These are phyloP conservation scores for Apiospora hydei DNA, from an alignment of 2,329 filamentous ascomycete species.

Conservation along the genomic window DNA sequence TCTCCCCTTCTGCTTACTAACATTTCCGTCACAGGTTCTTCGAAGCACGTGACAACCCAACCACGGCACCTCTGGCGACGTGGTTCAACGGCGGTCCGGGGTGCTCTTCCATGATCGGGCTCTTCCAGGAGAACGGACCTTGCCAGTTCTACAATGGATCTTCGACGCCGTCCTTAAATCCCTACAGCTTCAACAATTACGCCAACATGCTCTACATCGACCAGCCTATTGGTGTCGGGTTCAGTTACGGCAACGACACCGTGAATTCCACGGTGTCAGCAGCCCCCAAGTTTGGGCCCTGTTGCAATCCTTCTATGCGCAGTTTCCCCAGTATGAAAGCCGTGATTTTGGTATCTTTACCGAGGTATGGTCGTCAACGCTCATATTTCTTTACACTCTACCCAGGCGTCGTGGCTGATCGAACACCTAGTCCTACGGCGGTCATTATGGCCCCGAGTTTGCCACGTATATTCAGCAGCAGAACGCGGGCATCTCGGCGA, in stretches of 20 bases:
- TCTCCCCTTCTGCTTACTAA: neutral
- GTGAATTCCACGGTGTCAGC: slow-evolving; percentile 53
- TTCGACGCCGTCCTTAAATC: slow-evolving; percentile 49
- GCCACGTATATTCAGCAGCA: slow-evolving; percentile 62
- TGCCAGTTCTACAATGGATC: slow-evolving; percentile 50
- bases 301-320: slow-evolving; percentile 65
- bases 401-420: neutral
- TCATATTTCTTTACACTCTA: neutral
- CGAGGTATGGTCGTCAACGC: slow-evolving; percentile 40
- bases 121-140: slow-evolving; percentile 53
- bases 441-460: slow-evolving; percentile 66
- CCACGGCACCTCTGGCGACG: slow-evolving; percentile 43
- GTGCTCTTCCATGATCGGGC: slow-evolving; percentile 48
- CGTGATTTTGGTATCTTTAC: slow-evolving; percentile 63
- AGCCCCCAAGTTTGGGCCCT: slow-evolving; percentile 60
- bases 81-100: slow-evolving; percentile 52
- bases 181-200: slow-evolving; percentile 50
- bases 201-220: slow-evolving; percentile 52
- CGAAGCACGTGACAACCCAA: slow-evolving; percentile 42
- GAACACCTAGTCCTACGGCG: slow-evolving; percentile 55
- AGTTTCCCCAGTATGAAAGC: slow-evolving; percentile 68
- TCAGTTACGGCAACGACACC: slow-evolving; percentile 47
- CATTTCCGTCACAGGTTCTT: slow-evolving; percentile 40
- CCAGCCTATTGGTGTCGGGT: slow-evolving; percentile 48
- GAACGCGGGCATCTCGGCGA: slow-evolving; percentile 57